Conservation (phyloP, 2,329 filamentous ascomycete species). For the Bipolaris victoriae region DNA sequence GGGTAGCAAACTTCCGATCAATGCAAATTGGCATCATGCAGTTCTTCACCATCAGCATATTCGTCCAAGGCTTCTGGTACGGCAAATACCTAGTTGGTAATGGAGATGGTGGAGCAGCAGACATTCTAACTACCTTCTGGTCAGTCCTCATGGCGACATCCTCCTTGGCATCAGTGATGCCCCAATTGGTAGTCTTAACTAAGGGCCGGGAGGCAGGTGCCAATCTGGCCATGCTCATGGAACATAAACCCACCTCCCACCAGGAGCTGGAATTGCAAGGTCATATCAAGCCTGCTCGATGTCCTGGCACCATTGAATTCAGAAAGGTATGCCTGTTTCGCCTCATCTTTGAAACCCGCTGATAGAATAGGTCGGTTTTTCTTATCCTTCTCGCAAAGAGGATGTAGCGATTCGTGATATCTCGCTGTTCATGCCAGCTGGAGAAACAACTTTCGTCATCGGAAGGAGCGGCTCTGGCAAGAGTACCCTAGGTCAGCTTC, state of each 20-base stretch:
- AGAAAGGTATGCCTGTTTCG: conserved; percentile 62
- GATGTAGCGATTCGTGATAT: conserved; percentile 65
- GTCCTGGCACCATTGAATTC: conserved; percentile 72
- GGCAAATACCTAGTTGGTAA: conserved; percentile 72
- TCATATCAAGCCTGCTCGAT: conserved; percentile 47
- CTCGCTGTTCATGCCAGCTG: conserved; percentile 72
- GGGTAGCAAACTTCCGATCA: conserved; percentile 72
- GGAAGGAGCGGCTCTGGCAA: conserved; percentile 91
- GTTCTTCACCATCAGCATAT: conserved; percentile 77
- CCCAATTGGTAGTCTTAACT: conserved; percentile 76
- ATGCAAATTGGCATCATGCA: conserved; percentile 75
- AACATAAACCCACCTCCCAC: conserved; percentile 41
- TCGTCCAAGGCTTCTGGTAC: conserved; percentile 90
- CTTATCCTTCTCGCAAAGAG: conserved; percentile 74
- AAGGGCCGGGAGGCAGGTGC: conserved; percentile 79
- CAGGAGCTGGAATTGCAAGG: conserved; percentile 21
- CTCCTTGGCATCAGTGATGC: conserved; percentile 73
- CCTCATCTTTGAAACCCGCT: conserved; percentile 1
- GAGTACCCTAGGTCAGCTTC: conserved; percentile 81
- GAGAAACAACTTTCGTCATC: conserved; percentile 78
- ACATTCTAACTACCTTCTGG: conserved; percentile 85
- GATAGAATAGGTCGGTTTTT: conserved; percentile 71
- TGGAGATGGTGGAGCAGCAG: conserved; percentile 64
- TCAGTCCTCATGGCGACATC: conserved; percentile 77
- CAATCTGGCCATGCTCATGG: conserved; percentile 60